These are phyloP conservation scores for Tubosaeta sp. DNA, from an alignment of 768 basidiomycete genomes.

Conservation along the genomic window DNA sequence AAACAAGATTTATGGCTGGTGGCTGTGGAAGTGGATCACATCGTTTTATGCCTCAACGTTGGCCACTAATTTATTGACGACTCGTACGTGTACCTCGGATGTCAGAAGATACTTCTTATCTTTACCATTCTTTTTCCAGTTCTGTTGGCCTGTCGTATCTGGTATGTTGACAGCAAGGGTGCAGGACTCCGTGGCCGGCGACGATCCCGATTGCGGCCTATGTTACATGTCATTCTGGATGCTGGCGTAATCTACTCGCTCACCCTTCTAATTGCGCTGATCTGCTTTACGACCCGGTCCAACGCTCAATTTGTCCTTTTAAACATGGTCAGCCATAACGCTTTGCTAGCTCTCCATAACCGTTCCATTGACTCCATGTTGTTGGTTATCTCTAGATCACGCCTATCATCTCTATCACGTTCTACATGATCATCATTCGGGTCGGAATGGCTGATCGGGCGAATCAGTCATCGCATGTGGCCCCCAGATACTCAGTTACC, in stretches of 20 bases:
- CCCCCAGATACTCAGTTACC: background rate
- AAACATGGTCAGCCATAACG: conserved; percentile 27
- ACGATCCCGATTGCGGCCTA: background rate
- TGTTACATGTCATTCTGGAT: conserved; percentile 29
- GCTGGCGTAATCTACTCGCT: conserved; percentile 33
- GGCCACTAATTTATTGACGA: conserved; percentile 27
- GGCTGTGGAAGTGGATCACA: conserved; percentile 29
- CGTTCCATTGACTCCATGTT: background rate
- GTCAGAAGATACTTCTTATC: background rate
- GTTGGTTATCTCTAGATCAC: conserved; percentile 17
- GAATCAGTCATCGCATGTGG: background rate
- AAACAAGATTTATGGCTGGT: conserved; percentile 21
- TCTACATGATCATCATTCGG: conserved; percentile 37
- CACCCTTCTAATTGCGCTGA: conserved; percentile 29
- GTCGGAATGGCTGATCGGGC: conserved; percentile 13
- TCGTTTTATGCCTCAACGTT: conserved; percentile 30
- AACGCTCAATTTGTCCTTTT: conserved; percentile 32
- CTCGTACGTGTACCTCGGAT: conserved; percentile 10
- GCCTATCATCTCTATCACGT: conserved; percentile 35
- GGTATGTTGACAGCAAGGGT: conserved; percentile 19
- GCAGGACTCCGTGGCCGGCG: conserved; percentile 6
- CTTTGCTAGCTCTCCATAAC: background rate
- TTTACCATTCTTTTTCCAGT: conserved; percentile 2
- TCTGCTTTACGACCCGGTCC: conserved; percentile 24
- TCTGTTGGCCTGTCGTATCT: conserved; percentile 25